Percentiles rank a stretch among this genome's conserved stretches.
Conservation (phyloP, 805 yeast species). For the Spathaspora arborariae region DNA sequence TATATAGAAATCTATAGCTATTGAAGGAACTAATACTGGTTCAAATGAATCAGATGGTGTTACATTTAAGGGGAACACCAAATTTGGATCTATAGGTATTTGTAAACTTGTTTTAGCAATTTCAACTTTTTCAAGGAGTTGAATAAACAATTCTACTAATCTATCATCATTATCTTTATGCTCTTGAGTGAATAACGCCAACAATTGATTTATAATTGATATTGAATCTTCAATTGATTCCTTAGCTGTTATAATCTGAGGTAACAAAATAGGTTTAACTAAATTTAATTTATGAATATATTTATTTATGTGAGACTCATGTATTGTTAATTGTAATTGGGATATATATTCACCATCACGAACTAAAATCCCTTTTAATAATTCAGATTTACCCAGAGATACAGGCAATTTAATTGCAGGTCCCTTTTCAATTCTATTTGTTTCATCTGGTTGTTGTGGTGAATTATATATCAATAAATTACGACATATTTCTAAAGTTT, state of each 20-base stretch:
- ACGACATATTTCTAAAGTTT: conserved; percentile 35
- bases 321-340: conserved; percentile 42
- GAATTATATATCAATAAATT: conserved; percentile 35
- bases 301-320: conserved; percentile 38
- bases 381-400: conserved; percentile 45
- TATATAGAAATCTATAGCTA: conserved; percentile 56
- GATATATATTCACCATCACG: conserved; percentile 52
- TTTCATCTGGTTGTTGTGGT: conserved; percentile 30
- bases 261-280: conserved; percentile 32
- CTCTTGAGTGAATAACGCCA: neutral
- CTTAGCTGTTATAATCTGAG: conserved; percentile 47
- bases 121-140: conserved; percentile 23
- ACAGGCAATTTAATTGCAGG: conserved; percentile 55
- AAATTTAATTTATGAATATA: conserved; percentile 25
- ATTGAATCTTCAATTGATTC: conserved; percentile 36
- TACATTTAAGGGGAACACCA: conserved; percentile 57
- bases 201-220: conserved; percentile 16
- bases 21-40: conserved; percentile 43
- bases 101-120: conserved; percentile 32
- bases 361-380: conserved; percentile 57
- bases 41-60: conserved; percentile 34
- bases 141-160: conserved; percentile 22
- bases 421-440: conserved; percentile 26
- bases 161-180: conserved; percentile 8
- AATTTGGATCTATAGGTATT: conserved; percentile 44